phyloP scores from a whole-genome alignment of 108 stramenopile genomes.

The Epithemia pelagica region DNA sequence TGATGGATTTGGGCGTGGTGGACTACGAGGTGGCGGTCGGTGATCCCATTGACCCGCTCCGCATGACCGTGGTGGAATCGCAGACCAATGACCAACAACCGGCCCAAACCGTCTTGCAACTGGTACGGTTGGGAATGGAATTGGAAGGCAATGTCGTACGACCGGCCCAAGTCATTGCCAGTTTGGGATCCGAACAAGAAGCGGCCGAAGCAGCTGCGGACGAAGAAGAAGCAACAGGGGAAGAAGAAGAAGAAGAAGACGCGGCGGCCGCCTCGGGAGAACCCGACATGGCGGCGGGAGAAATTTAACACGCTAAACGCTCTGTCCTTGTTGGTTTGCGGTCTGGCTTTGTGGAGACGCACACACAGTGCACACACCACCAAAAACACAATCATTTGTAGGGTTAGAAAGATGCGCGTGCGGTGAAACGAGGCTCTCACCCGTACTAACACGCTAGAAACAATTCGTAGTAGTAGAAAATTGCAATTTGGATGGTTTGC shows the following conservation, averaged over 20 bases:
- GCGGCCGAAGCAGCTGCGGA: constrained; percentile 12
- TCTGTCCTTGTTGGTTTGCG: too few species aligned
- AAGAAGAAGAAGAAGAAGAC: neutral
- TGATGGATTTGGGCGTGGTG: constrained; percentile 54
- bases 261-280: too few species aligned
- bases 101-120: constrained; percentile 41
- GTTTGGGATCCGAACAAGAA: constrained; percentile 43
- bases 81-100: constrained; percentile 43
- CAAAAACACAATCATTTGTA: too few species aligned
- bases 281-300: too few species aligned
- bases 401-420: too few species aligned
- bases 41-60: constrained; percentile 27
- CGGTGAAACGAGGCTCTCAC: too few species aligned
- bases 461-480: too few species aligned
- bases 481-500: too few species aligned
- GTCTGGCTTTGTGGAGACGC: too few species aligned
- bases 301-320: too few species aligned
- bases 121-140: constrained; percentile 50
- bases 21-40: constrained; percentile 40
- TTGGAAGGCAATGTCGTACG: constrained; percentile 66
- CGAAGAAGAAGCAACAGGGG: constrained; percentile 4
- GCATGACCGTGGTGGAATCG: constrained; percentile 44
- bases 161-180: constrained; percentile 48
- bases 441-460: too few species aligned
- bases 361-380: too few species aligned